Percentiles rank a stretch among this genome's conserved stretches.
Conservation (phyloP, 2,329 filamentous ascomycete genomes). For the Nemania sp. region DNA sequence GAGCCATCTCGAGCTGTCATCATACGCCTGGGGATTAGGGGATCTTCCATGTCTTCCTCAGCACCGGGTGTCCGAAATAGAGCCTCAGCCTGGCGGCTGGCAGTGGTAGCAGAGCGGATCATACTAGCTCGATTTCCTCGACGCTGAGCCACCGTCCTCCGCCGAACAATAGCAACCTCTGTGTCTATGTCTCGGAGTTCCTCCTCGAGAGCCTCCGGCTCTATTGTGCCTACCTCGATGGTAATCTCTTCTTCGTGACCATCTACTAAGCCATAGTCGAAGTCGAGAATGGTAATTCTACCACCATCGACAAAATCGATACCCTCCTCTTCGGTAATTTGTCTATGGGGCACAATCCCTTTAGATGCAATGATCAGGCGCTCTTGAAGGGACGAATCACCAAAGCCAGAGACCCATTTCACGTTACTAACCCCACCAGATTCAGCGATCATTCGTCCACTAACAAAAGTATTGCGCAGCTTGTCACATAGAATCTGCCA, state of each 20-base stretch:
- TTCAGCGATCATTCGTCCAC: slow-evolving; percentile 73
- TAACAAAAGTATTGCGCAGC: slow-evolving; percentile 76
- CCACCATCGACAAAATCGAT: slow-evolving; percentile 84
- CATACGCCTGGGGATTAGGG: slow-evolving; percentile 64
- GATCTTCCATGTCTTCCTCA: slow-evolving; percentile 61
- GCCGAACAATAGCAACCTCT: slow-evolving; percentile 82
- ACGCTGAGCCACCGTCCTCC: slow-evolving; percentile 76
- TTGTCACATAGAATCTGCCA: slow-evolving; percentile 78
- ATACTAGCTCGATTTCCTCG: slow-evolving; percentile 62
- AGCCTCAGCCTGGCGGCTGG: slow-evolving; percentile 47
- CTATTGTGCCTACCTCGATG: slow-evolving; percentile 79
- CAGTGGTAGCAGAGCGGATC: slow-evolving; percentile 62
- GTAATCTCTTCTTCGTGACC: slow-evolving; percentile 69
- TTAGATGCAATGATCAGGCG: slow-evolving; percentile 78
- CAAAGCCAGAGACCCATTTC: slow-evolving; percentile 75
- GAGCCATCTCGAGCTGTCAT: slow-evolving; percentile 50
- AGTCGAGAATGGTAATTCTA: slow-evolving; percentile 78
- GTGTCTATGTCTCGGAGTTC: slow-evolving; percentile 79
- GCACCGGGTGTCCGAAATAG: slow-evolving; percentile 52
- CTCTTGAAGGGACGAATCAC: slow-evolving; percentile 62
- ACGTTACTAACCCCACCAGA: slow-evolving; percentile 75
- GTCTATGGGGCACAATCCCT: slow-evolving; percentile 71
- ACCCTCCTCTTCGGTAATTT: slow-evolving; percentile 75
- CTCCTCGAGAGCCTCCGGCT: slow-evolving; percentile 78
- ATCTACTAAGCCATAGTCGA: slow-evolving; percentile 71